phyloP scores from a whole-genome alignment of 768 basidiomycete species.

The Mrakia hoshinonis region DNA sequence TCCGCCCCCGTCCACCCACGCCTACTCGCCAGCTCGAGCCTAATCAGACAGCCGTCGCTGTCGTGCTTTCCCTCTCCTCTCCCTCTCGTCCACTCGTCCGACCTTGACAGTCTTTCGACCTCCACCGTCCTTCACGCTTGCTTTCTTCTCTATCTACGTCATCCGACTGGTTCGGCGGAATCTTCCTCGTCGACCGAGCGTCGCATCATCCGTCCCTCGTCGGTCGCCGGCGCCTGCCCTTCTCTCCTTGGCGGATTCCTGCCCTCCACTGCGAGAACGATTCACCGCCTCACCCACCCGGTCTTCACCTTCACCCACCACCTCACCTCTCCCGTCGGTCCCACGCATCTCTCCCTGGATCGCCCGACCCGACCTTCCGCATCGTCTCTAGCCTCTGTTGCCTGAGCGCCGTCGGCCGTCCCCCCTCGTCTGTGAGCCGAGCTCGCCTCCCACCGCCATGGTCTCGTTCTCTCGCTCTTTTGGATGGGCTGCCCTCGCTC shows the following conservation, averaged over 20 bases:
- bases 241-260: background rate
- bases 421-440: no score
- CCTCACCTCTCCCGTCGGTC: background rate
- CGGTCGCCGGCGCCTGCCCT: background rate
- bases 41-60: no score
- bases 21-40: no score
- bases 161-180: no score
- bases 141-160: no score
- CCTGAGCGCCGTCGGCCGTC: no score
- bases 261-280: background rate
- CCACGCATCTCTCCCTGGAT: background rate
- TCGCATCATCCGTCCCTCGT: background rate
- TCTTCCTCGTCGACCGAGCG: no score
- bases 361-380: background rate
- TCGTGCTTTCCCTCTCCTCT: no score
- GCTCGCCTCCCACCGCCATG: background rate
- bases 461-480: background rate
- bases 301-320: background rate
- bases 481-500: background rate
- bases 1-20: no score
- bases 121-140: no score
- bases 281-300: background rate
- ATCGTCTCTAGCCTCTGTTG: background rate
- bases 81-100: no score
- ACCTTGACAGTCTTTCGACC: no score